Evolutionary conservation across 1,139 yeast genomes (phyloP).

Genomic region (Petasospora rhodanensis): DNA sequence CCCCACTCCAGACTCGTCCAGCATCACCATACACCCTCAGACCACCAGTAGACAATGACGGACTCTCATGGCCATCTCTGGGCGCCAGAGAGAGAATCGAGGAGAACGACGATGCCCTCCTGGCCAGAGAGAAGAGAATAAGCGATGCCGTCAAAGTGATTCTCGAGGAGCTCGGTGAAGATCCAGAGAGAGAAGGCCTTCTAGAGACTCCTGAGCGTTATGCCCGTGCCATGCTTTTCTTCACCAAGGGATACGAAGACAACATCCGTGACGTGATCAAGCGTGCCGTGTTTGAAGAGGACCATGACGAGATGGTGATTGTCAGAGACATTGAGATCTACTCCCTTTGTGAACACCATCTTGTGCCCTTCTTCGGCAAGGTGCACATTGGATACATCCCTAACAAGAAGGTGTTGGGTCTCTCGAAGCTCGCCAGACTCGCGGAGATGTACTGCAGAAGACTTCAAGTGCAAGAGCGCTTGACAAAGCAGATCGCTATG

Average conservation of each 20-base stretch:
- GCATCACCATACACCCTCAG: slow-evolving; percentile 79
- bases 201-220: slow-evolving; percentile 93
- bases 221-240: slow-evolving; percentile 92
- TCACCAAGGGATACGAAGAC: slow-evolving; percentile 96
- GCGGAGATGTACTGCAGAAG: slow-evolving; percentile 97
- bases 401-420: slow-evolving; percentile 87
- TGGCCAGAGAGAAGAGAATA: slow-evolving; percentile 64
- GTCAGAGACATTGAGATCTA: slow-evolving; percentile 91
- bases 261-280: slow-evolving; percentile 84
- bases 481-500: slow-evolving; percentile 96
- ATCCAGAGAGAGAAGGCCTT: slow-evolving; percentile 81
- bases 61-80: slow-evolving; percentile 89
- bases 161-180: slow-evolving; percentile 86
- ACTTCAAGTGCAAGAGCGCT: slow-evolving; percentile 92
- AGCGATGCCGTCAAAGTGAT: slow-evolving; percentile 84
- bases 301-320: slow-evolving; percentile 98
- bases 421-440: slow-evolving; percentile 86
- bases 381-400: slow-evolving; percentile 97
- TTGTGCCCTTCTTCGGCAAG: slow-evolving; percentile 95
- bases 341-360: slow-evolving; percentile 93
- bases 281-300: slow-evolving; percentile 94
- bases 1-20: slow-evolving; percentile 66
- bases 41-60: slow-evolving; percentile 87
- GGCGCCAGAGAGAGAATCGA: slow-evolving; percentile 80
- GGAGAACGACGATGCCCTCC: slow-evolving; percentile 59